Conservation (phyloP, 768 basidiomycete genomes). For the Flagelloscypha sp. region DNA sequence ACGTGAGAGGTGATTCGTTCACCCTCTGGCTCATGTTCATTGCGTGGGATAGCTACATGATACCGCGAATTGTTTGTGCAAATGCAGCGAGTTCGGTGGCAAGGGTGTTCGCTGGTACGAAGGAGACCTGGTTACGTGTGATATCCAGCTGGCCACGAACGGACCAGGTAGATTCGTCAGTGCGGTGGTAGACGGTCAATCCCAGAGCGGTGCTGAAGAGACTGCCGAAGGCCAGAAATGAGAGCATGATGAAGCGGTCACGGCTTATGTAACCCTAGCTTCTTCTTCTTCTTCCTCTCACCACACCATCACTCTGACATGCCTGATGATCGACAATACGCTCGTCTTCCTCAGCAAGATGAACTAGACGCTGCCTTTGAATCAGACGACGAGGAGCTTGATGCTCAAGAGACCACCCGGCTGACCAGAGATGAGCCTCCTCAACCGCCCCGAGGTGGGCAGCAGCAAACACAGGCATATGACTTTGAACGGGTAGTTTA, state of each 20-base stretch:
- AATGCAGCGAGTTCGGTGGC: constrained; percentile 40
- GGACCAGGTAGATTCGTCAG: constrained; percentile 31
- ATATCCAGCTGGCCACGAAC: constrained; percentile 35
- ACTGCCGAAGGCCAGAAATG: too few relatives aligned
- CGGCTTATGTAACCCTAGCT: too few relatives aligned
- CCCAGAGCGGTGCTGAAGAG: too few relatives aligned
- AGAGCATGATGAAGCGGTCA: too few relatives aligned
- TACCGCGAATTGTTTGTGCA: constrained; percentile 42
- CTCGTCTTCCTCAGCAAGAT: constrained; percentile 54
- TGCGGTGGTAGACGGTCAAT: too few relatives aligned
- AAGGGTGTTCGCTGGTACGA: constrained; percentile 34
- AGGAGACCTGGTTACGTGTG: constrained; percentile 24
- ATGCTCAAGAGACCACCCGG: too few relatives aligned
- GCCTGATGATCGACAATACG: constrained; percentile 35
- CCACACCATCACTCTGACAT: background rate
- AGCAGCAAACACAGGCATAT: too few relatives aligned
- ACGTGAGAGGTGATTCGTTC: constrained; percentile 55
- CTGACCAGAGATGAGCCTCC: constrained; percentile 5
- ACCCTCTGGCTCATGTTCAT: constrained; percentile 30
- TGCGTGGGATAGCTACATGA: constrained; percentile 60
- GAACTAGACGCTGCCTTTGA: constrained; percentile 89
- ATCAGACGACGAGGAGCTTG: constrained; percentile 62
- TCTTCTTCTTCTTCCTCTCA: background rate
- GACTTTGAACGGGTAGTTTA: constrained; percentile 79
- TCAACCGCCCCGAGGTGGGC: constrained; percentile 12